These are phyloP conservation scores for Plasmodium reichenowi DNA, from an alignment of 169 alveolate species.

Conservation along the genomic window DNA sequence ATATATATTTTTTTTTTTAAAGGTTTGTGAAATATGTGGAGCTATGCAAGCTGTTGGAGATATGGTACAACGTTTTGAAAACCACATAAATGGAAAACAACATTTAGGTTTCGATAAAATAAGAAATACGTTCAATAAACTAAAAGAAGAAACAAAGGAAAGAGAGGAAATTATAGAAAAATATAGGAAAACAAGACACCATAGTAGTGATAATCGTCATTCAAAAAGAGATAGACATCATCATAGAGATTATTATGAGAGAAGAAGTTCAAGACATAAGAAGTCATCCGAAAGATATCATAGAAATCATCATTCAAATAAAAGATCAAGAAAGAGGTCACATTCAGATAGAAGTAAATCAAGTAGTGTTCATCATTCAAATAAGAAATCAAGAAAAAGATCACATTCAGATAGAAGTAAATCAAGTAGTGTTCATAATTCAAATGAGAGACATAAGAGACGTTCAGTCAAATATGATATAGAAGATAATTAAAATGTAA, in stretches of 20 bases:
- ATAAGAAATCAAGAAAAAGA: constrained; percentile 24
- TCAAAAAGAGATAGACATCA: constrained; percentile 16
- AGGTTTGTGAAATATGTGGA: constrained; percentile 86
- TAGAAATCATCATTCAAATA: constrained; percentile 48
- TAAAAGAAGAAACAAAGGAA: constrained; percentile 31
- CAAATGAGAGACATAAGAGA: constrained; percentile 31
- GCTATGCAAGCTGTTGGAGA: constrained; percentile 85
- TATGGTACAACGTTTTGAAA: constrained; percentile 78
- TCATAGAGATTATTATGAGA: constrained; percentile 25
- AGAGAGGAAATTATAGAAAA: constrained; percentile 63
- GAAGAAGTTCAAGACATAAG: constrained; percentile 62
- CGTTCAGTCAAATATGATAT: constrained; percentile 19
- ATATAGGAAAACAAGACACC: constrained; percentile 37
- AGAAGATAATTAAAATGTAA: not conserved
- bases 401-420: constrained; percentile 32
- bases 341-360: constrained; percentile 34
- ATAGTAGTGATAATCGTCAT: constrained; percentile 12
- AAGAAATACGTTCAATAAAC: constrained; percentile 38
- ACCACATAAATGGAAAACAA: constrained; percentile 83
- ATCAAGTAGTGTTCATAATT: constrained; percentile 30
- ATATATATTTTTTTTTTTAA: not conserved
- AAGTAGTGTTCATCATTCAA: constrained; percentile 21
- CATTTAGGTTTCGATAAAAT: constrained; percentile 79
- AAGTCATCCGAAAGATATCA: constrained; percentile 40
- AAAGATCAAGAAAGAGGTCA: constrained; percentile 38